Evolutionary conservation across 1,284 basidiomycete species (phyloP), one percentile per base, ranked within the genome.

Genomic region (Wallemia ichthyophaga): DNA sequence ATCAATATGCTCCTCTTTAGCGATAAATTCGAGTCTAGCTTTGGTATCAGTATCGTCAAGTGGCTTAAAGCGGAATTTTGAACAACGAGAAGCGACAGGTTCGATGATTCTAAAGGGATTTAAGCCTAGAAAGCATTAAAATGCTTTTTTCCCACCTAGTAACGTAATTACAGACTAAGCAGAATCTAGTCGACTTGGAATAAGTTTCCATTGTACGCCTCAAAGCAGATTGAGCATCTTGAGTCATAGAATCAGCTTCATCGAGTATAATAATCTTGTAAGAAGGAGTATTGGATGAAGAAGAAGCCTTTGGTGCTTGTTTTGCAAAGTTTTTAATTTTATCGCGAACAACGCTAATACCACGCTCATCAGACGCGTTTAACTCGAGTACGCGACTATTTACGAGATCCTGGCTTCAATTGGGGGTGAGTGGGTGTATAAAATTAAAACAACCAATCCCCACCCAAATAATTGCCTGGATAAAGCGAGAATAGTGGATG

Each of bases 201-300:
- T 98, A 91, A 32, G 82, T 91, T 72, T 99, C 94, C 94, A 99
- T 99, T 67, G 98, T 98, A 24, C 94, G 78, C 58, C 92, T 77
- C 54, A 99, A 73, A 0, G 92, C 92, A 57, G 83, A 88, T 71
- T 99, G 92, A 1, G 92, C 92, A 68, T 98, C 92, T 71, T 98
- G 94, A 5, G 92, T 99, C 92, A 99, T 99, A 15, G 87, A 92
- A 69, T 99, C 94, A 33, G 94, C 94, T 72, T 99, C 94, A 67
- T 99, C 94, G 21, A 99, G 78, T 62, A 99, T 96, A 68, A 99
- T 84, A 65, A 99, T 94, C 71, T 99, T 99, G 75, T 88, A 99
- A 0, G 94, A 92, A 27, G 94, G 94, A 13, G 63, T 64, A 55
- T 2, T 24, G 13, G 27, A n/a, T 2, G 26, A 31, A 54, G n/a